These are phyloP conservation scores for Aspergillus neotritici DNA, from an alignment of 2,329 filamentous ascomycete species.

Conservation along the genomic window DNA sequence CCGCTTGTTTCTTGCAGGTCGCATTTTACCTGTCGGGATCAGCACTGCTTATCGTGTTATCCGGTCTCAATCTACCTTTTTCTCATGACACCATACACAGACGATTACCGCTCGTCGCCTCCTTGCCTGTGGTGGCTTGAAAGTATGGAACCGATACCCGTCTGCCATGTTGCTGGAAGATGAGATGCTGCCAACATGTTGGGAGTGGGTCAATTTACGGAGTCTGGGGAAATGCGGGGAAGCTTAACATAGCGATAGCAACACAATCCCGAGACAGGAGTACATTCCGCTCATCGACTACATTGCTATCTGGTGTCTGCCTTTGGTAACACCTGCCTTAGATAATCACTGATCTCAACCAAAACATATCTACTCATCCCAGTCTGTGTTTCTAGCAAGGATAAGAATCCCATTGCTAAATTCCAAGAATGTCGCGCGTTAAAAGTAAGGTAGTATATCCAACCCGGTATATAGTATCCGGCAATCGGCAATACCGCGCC, in stretches of 20 bases:
- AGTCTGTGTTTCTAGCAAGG: no score
- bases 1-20: constrained; percentile 10
- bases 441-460: no score
- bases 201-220: background rate
- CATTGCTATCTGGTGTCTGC: no score
- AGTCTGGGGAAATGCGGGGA: background rate
- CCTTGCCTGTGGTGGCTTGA: constrained; percentile 9
- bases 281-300: no score
- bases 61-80: constrained; percentile 4
- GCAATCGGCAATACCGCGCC: no score
- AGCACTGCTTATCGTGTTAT: background rate
- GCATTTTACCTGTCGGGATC: constrained; percentile 1
- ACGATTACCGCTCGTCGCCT: constrained; percentile 8
- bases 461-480: no score
- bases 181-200: background rate
- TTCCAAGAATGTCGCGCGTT: no score
- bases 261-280: no score
- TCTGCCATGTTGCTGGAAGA: background rate
- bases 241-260: background rate
- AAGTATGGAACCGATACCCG: constrained; percentile 4
- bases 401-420: no score
- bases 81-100: constrained; percentile 10
- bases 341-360: no score
- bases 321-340: no score
- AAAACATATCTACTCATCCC: no score